Conservation (phyloP, 2,329 filamentous ascomycete genomes). For the Penicillium nordicum region DNA sequence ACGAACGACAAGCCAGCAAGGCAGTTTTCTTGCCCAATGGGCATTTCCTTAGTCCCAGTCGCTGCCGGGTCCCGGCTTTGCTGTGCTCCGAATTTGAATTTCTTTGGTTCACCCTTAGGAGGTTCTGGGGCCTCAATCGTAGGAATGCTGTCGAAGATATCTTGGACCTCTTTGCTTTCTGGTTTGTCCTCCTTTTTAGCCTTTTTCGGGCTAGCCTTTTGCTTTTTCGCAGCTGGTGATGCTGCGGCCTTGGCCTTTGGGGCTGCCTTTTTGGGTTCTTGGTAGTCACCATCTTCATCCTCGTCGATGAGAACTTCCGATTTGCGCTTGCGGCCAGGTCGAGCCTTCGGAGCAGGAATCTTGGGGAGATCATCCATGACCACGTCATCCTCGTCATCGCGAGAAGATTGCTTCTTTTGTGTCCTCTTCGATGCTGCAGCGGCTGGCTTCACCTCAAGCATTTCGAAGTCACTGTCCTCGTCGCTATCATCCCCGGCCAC, state of each 20-base stretch:
- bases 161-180: conserved; percentile 71
- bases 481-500: conserved; percentile 57
- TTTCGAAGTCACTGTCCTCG: conserved; percentile 61
- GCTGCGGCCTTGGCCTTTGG: conserved; percentile 33
- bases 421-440: conserved; percentile 47
- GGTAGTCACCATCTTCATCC: conserved; percentile 54
- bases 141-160: conserved; percentile 84
- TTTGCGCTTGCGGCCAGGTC: conserved; percentile 53
- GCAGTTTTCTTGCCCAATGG: conserved; percentile 82
- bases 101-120: conserved; percentile 64
- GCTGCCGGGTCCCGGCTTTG: conserved; percentile 60
- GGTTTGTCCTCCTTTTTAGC: conserved; percentile 48
- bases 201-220: conserved; percentile 63
- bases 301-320: conserved; percentile 54
- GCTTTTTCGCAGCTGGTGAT: conserved; percentile 40
- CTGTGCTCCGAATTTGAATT: conserved; percentile 75
- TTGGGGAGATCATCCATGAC: conserved; percentile 52
- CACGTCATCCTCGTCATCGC: conserved; percentile 45
- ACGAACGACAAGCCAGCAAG: conserved; percentile 87
- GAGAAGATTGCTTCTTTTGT: conserved; percentile 33
- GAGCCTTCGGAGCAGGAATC: conserved; percentile 43
- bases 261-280: conserved; percentile 41
- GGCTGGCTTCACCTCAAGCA: conserved; percentile 60
- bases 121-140: conserved; percentile 80
- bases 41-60: conserved; percentile 66